phyloP scores from a whole-genome alignment of 2,329 filamentous ascomycete genomes.

The Monosporascus cannonballus region DNA sequence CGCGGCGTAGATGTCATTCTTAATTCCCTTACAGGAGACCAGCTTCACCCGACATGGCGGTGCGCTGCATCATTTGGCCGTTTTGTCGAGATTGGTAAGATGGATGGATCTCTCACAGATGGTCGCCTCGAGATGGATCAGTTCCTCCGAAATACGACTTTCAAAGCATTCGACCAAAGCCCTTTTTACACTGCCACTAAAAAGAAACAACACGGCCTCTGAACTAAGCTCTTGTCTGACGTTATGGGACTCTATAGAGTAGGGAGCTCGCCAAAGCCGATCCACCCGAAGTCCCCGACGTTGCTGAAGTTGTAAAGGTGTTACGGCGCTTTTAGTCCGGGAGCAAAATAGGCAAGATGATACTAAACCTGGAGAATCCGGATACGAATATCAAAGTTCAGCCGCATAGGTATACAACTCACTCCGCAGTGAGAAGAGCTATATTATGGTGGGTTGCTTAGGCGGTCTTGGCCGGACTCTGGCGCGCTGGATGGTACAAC shows the following conservation, averaged over 20 bases:
- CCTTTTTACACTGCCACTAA: conserved; percentile 1
- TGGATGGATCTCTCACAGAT: conserved; percentile 26
- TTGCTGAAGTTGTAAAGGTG: neutral
- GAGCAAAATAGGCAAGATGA: conserved; percentile 5
- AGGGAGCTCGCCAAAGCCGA: neutral
- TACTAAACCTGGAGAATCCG: conserved; percentile 1
- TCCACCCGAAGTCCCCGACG: conserved; percentile 1
- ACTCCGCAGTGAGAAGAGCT: conserved; percentile 1
- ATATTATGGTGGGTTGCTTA: conserved; percentile 6
- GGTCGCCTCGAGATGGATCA: conserved; percentile 29
- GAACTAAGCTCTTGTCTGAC: neutral
- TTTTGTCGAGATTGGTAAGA: conserved; percentile 34
- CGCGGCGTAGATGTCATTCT: conserved; percentile 10
- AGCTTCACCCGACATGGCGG: conserved; percentile 20
- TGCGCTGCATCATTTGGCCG: conserved; percentile 30
- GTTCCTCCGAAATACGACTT: conserved; percentile 33
- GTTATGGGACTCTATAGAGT: neutral
- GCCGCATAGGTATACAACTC: neutral
- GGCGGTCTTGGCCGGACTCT: neutral
- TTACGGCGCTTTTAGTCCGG: conserved; percentile 1
- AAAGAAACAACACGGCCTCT: neutral
- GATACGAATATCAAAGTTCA: neutral
- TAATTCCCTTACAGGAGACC: conserved; percentile 7
- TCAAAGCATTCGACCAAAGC: conserved; percentile 31
- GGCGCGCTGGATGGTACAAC: neutral